These are phyloP conservation scores for Starmerella etchellsii DNA, from an alignment of 805 yeast species.

Conservation along the genomic window DNA sequence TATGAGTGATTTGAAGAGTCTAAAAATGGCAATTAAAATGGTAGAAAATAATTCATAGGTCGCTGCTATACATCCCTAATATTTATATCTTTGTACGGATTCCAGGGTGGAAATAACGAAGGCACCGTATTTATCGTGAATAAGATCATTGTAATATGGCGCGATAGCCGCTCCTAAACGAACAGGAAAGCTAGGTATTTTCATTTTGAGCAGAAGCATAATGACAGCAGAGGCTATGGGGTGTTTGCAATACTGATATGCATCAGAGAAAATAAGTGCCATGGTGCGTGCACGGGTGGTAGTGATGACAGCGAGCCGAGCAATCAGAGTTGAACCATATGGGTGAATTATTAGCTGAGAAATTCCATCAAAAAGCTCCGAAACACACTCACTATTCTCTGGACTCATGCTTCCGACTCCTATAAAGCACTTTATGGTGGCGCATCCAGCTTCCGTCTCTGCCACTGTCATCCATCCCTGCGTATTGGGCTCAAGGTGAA, in stretches of 20 bases:
- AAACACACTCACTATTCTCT: conserved; percentile 13
- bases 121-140: conserved; percentile 2
- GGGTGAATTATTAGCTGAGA: conserved; percentile 7
- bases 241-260: conserved; percentile 12
- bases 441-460: conserved; percentile 14
- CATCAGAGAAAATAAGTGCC: conserved; percentile 10
- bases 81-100: neutral
- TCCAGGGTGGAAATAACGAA: neutral
- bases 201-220: conserved; percentile 9
- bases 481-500: conserved; percentile 3
- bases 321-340: conserved; percentile 3
- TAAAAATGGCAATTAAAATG: neutral
- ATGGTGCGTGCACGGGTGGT: conserved; percentile 15
- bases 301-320: conserved; percentile 11
- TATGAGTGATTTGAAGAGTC: no score
- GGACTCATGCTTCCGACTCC: conserved; percentile 2
- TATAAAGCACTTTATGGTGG: conserved; percentile 14
- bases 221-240: conserved; percentile 10
- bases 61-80: no score
- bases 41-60: neutral
- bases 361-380: conserved; percentile 8
- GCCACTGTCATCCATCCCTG: conserved; percentile 16
- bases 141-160: conserved; percentile 4
- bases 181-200: conserved; percentile 20
- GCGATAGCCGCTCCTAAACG: conserved; percentile 11